Percentiles rank a stretch among this genome's conserved stretches.
These are phyloP conservation scores for Musa itinerans DNA, from an alignment of 176 grass and related monocot genomes.

Conservation along the genomic window DNA sequence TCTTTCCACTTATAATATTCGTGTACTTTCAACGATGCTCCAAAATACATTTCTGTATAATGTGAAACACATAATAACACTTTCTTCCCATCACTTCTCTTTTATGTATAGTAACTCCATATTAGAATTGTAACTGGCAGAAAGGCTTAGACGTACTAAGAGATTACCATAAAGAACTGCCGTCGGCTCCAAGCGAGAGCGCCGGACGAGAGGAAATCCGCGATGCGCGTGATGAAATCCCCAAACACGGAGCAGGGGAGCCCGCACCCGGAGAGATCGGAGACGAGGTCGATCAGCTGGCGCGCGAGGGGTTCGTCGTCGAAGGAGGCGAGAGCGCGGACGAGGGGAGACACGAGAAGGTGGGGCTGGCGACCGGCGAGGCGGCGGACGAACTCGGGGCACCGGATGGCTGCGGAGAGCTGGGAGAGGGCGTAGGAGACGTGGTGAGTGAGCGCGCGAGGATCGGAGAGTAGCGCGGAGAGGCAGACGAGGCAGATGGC, in stretches of 20 bases:
- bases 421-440: slow-evolving; percentile 72
- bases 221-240: slow-evolving; percentile 51
- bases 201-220: slow-evolving; percentile 45
- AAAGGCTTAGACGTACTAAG: background rate
- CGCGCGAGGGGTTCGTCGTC: slow-evolving; percentile 44
- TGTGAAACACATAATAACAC: background rate
- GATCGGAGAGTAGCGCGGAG: slow-evolving; percentile 46
- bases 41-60: background rate
- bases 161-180: slow-evolving; percentile 58
- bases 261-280: slow-evolving; percentile 40
- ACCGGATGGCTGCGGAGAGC: slow-evolving; percentile 57
- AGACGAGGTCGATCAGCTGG: slow-evolving; percentile 46
- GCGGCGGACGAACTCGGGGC: slow-evolving; percentile 12
- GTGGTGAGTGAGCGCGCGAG: slow-evolving; percentile 58
- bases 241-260: slow-evolving; percentile 34
- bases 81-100: background rate
- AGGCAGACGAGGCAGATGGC: slow-evolving; percentile 66
- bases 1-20: no score
- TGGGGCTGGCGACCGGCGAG: slow-evolving; percentile 46
- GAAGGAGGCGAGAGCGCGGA: slow-evolving; percentile 35
- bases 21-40: no score
- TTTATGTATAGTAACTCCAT: background rate
- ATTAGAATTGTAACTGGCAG: background rate
- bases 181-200: slow-evolving; percentile 44
- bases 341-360: slow-evolving; percentile 54